Percentiles rank a stretch among this genome's conserved stretches.
Evolutionary conservation across 139 green algal genomes (phyloP).

Genomic region (Chlorella sp.): DNA sequence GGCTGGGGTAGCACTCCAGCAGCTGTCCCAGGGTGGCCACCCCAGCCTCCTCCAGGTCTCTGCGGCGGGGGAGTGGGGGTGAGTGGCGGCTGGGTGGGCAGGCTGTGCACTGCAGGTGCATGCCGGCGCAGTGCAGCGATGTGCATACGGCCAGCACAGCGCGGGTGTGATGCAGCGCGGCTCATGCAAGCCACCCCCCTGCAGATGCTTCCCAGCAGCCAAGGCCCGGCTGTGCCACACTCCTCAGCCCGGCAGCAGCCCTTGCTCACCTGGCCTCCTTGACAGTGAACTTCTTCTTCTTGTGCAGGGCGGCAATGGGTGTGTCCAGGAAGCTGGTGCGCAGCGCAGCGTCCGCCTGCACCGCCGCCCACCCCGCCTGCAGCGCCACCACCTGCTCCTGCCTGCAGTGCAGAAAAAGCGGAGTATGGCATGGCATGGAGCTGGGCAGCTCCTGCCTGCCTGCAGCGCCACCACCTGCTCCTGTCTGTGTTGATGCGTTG

Average conservation of each 20-base stretch:
- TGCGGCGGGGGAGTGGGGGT: too few relatives aligned
- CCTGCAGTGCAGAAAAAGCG: neutral
- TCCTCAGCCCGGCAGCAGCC: neutral
- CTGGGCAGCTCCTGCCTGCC: too few relatives aligned
- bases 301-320: neutral
- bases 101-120: too few relatives aligned
- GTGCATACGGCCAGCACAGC: too few relatives aligned
- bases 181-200: too few relatives aligned
- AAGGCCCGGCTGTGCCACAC: neutral
- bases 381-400: constrained; percentile 1
- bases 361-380: constrained; percentile 7
- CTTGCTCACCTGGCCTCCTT: constrained; percentile 18
- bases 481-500: too few relatives aligned
- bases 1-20: constrained; percentile 53
- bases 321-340: constrained; percentile 8
- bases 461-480: too few relatives aligned
- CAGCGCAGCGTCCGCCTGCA: constrained; percentile 21
- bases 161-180: too few relatives aligned
- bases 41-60: constrained; percentile 31
- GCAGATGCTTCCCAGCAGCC: too few relatives aligned
- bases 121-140: too few relatives aligned
- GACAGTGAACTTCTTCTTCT: constrained; percentile 4
- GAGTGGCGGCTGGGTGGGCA: too few relatives aligned
- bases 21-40: constrained; percentile 49
- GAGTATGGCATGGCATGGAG: neutral